Conservation (phyloP, 1,284 basidiomycete genomes). For the Malassezia slooffiae region DNA sequence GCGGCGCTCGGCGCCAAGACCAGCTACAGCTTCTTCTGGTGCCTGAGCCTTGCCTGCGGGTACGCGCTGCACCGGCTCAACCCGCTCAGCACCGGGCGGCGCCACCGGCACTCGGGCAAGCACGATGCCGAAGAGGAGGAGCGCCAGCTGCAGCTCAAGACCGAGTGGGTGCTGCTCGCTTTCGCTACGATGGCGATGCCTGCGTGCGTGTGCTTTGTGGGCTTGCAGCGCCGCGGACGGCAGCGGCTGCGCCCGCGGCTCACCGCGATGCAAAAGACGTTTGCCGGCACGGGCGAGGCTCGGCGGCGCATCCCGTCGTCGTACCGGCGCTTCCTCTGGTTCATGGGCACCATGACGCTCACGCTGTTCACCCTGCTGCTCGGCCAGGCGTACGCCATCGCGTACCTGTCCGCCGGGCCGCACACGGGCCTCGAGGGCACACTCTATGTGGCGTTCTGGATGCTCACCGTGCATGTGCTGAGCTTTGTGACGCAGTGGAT, state of each 20-base stretch:
- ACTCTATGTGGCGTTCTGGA: slow-evolving; percentile 54
- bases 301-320: slow-evolving; percentile 51
- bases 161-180: slow-evolving; percentile 53
- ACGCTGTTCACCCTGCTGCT: slow-evolving; percentile 52
- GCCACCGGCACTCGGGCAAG: neutral
- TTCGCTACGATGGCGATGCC: slow-evolving; percentile 54
- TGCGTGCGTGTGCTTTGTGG: slow-evolving; percentile 47
- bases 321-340: slow-evolving; percentile 54
- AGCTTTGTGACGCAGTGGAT: slow-evolving; percentile 51
- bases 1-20: slow-evolving; percentile 50
- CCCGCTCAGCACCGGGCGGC: slow-evolving; percentile 19
- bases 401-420: slow-evolving; percentile 53
- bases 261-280: slow-evolving; percentile 48
- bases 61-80: slow-evolving; percentile 48
- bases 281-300: slow-evolving; percentile 49
- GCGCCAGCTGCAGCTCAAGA: slow-evolving; percentile 54
- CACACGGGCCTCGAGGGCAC: slow-evolving; percentile 53
- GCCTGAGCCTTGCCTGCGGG: slow-evolving; percentile 49
- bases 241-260: slow-evolving; percentile 44
- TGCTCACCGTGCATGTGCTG: slow-evolving; percentile 51
- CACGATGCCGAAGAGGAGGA: neutral
- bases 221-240: slow-evolving; percentile 33
- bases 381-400: slow-evolving; percentile 54
- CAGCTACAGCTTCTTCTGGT: slow-evolving; percentile 52
- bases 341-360: slow-evolving; percentile 51